Percentiles rank a stretch among this genome's conserved stretches.
phyloP scores from a whole-genome alignment of 2,329 filamentous ascomycete species.

The Annulohypoxylon truncatum region DNA sequence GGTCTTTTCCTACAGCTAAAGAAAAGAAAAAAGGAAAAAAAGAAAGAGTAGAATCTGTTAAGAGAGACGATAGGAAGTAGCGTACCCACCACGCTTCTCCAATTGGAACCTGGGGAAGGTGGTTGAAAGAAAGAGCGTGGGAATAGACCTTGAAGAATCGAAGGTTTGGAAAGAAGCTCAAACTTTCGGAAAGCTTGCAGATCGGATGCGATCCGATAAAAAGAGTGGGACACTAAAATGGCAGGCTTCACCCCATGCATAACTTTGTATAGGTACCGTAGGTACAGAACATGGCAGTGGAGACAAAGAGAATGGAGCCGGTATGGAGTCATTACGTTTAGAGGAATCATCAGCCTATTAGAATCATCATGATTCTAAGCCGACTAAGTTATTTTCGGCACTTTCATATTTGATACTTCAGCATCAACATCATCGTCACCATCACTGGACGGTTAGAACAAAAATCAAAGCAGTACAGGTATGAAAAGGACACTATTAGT shows the following conservation, averaged over 20 bases:
- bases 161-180: not conserved
- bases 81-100: not conserved
- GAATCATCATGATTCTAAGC: conserved; percentile 11
- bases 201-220: conserved; percentile 5
- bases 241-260: conserved; percentile 10
- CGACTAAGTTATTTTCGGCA: not conserved
- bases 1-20: not conserved
- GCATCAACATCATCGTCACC: not conserved
- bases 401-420: not conserved
- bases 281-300: conserved; percentile 21
- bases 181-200: conserved; percentile 6
- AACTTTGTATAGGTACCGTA: not conserved
- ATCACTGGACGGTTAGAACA: not conserved
- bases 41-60: not conserved
- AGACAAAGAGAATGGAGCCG: conserved; percentile 5
- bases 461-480: not conserved
- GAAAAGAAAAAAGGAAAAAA: not conserved
- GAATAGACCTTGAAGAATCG: not conserved
- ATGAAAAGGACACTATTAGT: conserved; percentile 1
- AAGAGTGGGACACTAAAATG: conserved; percentile 19
- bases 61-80: not conserved
- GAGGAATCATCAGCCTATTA: conserved; percentile 4
- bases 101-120: not conserved
- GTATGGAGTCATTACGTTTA: conserved; percentile 4
- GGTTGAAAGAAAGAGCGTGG: not conserved